Percentiles rank a stretch among this genome's conserved stretches.
Conservation (phyloP, 331 rosid genomes). For the Quercus lobata region DNA sequence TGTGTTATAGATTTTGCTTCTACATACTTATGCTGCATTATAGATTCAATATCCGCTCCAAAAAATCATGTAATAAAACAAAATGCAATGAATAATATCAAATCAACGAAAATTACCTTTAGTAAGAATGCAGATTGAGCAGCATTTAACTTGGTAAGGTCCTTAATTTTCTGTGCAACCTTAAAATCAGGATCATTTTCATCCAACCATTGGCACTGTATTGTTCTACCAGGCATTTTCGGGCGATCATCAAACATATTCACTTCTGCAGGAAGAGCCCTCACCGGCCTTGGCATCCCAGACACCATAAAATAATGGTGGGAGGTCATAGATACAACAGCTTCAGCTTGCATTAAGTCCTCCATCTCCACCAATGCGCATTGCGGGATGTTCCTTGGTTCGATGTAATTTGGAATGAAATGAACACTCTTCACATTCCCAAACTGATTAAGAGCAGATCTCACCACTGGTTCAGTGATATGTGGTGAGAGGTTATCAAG, state of each 20-base stretch:
- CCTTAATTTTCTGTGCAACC: constrained; percentile 50
- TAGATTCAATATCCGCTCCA: no score
- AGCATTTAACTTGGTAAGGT: constrained; percentile 42
- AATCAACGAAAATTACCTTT: constrained; percentile 35
- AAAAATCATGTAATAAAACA: neutral
- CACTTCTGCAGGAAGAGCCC: constrained; percentile 49
- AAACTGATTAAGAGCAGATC: constrained; percentile 73
- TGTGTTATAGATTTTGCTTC: no score
- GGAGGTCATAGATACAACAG: constrained; percentile 27
- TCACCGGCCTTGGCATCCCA: constrained; percentile 91
- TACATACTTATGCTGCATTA: no score
- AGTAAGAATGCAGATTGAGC: constrained; percentile 45
- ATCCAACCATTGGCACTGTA: constrained; percentile 53
- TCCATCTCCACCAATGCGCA: constrained; percentile 79
- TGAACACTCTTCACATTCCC: constrained; percentile 51
- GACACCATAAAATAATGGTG: constrained; percentile 74
- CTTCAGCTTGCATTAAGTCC: constrained; percentile 42
- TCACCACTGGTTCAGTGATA: constrained; percentile 70
- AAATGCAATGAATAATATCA: neutral
- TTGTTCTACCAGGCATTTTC: constrained; percentile 47
- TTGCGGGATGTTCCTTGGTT: constrained; percentile 42
- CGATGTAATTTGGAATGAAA: constrained; percentile 64
- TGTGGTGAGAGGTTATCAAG: constrained; percentile 72
- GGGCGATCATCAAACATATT: constrained; percentile 86
- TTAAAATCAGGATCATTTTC: constrained; percentile 63